Evolutionary conservation across 2,329 filamentous ascomycete genomes (phyloP).

Genomic region (Parascedosporium putredinis): DNA sequence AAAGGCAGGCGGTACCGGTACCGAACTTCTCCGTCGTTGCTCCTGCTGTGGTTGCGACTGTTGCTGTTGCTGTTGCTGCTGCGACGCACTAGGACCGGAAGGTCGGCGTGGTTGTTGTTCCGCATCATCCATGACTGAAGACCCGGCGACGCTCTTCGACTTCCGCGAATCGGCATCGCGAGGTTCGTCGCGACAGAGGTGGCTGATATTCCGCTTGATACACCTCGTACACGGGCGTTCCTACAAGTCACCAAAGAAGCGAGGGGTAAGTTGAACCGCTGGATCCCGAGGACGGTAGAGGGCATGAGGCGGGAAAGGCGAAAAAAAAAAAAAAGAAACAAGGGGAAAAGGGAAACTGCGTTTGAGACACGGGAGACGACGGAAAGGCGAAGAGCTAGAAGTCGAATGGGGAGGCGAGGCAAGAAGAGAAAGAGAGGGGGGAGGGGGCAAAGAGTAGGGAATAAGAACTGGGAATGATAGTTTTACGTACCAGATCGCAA

Average conservation of each 20-base stretch:
- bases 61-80: constrained; percentile 19
- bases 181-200: constrained; percentile 95
- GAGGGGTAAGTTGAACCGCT: constrained; percentile 18
- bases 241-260: constrained; percentile 34
- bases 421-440: background rate
- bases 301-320: background rate
- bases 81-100: constrained; percentile 13
- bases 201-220: constrained; percentile 96
- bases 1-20: constrained; percentile 13
- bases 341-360: background rate
- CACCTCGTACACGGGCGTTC: constrained; percentile 94
- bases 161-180: constrained; percentile 76
- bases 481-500: constrained; percentile 71
- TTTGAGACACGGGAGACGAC: background rate
- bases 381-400: background rate
- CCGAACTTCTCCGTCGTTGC: background rate
- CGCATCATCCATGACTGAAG: constrained; percentile 51
- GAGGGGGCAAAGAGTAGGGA: background rate
- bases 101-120: constrained; percentile 21
- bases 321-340: background rate
- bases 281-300: constrained; percentile 7
- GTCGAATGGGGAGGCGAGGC: background rate
- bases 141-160: constrained; percentile 53
- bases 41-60: too few species aligned
- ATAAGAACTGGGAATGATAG: background rate